Conservation (phyloP, 2,329 filamentous ascomycete species). For the Ploettnerulaceae sp. region DNA sequence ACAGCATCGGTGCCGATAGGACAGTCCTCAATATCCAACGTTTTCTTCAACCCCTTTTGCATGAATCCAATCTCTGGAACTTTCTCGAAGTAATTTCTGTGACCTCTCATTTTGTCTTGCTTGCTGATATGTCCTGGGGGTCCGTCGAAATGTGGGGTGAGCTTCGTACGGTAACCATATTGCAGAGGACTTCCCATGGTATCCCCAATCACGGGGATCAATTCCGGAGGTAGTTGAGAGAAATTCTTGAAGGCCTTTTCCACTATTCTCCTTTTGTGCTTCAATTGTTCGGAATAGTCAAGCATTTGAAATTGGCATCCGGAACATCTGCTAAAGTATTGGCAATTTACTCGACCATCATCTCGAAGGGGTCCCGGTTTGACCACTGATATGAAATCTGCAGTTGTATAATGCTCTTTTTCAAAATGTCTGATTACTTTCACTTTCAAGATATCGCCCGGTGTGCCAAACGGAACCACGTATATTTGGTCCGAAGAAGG, state of each 20-base stretch:
- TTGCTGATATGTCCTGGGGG: slow-evolving; percentile 51
- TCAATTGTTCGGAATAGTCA: slow-evolving; percentile 78
- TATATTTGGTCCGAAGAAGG: slow-evolving; percentile 64
- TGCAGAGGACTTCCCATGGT: slow-evolving; percentile 88
- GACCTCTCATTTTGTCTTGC: slow-evolving; percentile 45
- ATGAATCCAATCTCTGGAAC: slow-evolving; percentile 87
- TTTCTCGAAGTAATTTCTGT: slow-evolving; percentile 52
- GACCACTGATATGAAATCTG: slow-evolving; percentile 77
- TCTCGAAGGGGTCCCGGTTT: slow-evolving; percentile 72
- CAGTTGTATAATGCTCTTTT: slow-evolving; percentile 63
- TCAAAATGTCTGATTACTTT: slow-evolving; percentile 72
- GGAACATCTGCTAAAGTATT: slow-evolving; percentile 81
- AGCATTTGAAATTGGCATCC: slow-evolving; percentile 99
- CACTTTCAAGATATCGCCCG: slow-evolving; percentile 74
- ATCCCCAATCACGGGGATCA: slow-evolving; percentile 70
- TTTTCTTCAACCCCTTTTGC: slow-evolving; percentile 71
- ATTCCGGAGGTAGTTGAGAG: slow-evolving; percentile 69
- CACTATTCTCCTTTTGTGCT: slow-evolving; percentile 78
- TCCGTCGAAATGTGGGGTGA: slow-evolving; percentile 92
- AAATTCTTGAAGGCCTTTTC: slow-evolving; percentile 92
- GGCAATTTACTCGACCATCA: slow-evolving; percentile 70
- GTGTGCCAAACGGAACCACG: slow-evolving; percentile 81
- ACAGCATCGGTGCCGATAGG: slow-evolving; percentile 89
- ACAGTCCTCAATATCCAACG: slow-evolving; percentile 95
- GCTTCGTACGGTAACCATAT: slow-evolving; percentile 92